phyloP scores from a whole-genome alignment of 202 grass and related monocot species.

The Miscanthus sacchariflorus region DNA sequence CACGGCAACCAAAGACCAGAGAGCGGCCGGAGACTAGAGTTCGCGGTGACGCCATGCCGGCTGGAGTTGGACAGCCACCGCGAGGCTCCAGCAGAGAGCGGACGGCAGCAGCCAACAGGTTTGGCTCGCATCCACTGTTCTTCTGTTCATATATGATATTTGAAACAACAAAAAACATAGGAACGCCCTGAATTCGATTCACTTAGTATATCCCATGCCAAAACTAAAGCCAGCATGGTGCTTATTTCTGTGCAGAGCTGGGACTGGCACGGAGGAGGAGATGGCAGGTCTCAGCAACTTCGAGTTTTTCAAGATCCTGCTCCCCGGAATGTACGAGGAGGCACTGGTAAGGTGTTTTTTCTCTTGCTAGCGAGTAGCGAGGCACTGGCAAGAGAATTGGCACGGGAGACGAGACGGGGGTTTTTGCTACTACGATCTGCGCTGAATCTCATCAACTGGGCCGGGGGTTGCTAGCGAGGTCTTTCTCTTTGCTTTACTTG shows the following conservation, averaged over 20 bases:
- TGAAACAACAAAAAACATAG: no score
- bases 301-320: slow-evolving; percentile 52
- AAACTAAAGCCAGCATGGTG: no score
- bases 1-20: background rate
- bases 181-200: no score
- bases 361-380: no score
- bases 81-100: background rate
- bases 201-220: no score
- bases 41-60: background rate
- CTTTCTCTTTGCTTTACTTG: background rate
- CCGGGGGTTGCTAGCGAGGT: background rate
- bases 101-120: slow-evolving; percentile 14
- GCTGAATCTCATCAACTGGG: background rate
- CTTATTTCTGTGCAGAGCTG: background rate
- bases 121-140: background rate
- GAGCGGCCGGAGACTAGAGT: background rate
- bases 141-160: no score
- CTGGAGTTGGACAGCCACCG: background rate
- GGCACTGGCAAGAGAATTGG: no score
- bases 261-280: background rate
- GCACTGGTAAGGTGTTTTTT: slow-evolving; percentile 10
- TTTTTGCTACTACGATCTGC: no score
- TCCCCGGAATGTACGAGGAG: slow-evolving; percentile 1
- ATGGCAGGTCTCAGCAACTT: slow-evolving; percentile 13
- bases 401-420: no score